A percentile compares a stretch with the other conserved stretches of the same genome.
Evolutionary conservation across 257 asterid species (phyloP).

Genomic region (Fraxinus pennsylvanica): DNA sequence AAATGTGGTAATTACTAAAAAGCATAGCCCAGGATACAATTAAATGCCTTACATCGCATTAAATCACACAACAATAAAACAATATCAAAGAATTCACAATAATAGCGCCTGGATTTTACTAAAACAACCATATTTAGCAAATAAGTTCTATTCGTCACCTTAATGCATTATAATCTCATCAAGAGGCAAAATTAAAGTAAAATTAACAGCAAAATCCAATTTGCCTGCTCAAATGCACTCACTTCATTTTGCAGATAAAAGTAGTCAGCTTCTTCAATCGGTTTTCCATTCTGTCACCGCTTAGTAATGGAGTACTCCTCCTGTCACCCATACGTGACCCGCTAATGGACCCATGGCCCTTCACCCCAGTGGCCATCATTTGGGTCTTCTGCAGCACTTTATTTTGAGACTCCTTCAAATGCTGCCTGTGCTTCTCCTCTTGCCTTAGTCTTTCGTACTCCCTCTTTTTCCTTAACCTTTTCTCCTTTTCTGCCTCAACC

Average conservation of each 20-base stretch:
- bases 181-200: constrained; percentile 9
- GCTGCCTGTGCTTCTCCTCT: constrained; percentile 79
- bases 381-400: constrained; percentile 85
- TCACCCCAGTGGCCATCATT: constrained; percentile 65
- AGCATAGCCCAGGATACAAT: neutral
- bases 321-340: constrained; percentile 90
- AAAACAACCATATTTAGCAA: constrained; percentile 1
- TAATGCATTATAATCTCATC: neutral
- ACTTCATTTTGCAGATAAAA: constrained; percentile 96
- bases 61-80: neutral
- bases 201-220: constrained; percentile 11
- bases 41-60: neutral
- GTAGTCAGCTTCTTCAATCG: constrained; percentile 93
- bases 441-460: constrained; percentile 80
- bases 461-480: constrained; percentile 74
- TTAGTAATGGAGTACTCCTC: constrained; percentile 65
- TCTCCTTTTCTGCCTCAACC: constrained; percentile 87
- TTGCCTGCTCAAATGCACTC: constrained; percentile 41
- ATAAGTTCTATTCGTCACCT: neutral
- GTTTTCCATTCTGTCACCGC: constrained; percentile 76
- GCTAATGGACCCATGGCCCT: constrained; percentile 73
- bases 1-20: neutral
- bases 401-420: constrained; percentile 72
- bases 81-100: constrained; percentile 10
- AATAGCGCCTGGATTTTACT: neutral